These are phyloP conservation scores for Diaporthe citrichinensis DNA, from an alignment of 2,329 filamentous ascomycete species.

Conservation along the genomic window DNA sequence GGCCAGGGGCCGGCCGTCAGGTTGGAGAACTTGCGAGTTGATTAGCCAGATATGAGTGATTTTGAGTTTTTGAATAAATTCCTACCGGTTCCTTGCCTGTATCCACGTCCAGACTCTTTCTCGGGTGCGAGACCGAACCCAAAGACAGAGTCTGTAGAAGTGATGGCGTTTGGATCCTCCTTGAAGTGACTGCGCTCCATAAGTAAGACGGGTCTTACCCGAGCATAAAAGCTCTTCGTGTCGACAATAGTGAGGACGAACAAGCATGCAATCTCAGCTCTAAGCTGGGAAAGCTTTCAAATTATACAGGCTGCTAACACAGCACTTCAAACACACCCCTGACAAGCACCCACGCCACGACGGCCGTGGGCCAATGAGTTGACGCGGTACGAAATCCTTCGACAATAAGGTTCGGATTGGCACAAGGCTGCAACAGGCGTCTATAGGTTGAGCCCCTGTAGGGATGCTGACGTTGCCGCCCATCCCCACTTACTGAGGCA, in stretches of 20 bases:
- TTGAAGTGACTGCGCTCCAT: conserved; percentile 8
- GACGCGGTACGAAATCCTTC: background rate
- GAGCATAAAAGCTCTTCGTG: background rate
- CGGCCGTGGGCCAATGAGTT: background rate
- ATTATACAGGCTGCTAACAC: conserved; percentile 3
- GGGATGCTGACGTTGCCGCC: background rate
- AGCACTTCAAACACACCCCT: background rate
- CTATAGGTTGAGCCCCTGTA: conserved; percentile 13
- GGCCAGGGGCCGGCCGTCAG: background rate
- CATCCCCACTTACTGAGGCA: background rate
- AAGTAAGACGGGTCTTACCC: background rate
- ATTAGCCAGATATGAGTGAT: background rate
- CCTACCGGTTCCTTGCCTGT: background rate
- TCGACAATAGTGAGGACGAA: background rate
- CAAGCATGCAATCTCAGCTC: background rate
- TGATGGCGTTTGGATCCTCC: background rate
- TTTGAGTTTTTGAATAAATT: background rate
- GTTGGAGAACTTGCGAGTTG: background rate
- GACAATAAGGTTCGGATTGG: background rate
- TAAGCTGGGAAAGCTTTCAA: background rate
- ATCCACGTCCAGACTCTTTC: background rate
- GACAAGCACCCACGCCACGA: background rate
- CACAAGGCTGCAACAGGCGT: background rate
- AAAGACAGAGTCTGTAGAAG: conserved; percentile 1
- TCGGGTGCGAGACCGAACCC: background rate